Percentiles rank a stretch among this genome's conserved stretches.
Evolutionary conservation across 2,329 filamentous ascomycete species (phyloP).

Genomic region (Lasiodiplodia citricola): DNA sequence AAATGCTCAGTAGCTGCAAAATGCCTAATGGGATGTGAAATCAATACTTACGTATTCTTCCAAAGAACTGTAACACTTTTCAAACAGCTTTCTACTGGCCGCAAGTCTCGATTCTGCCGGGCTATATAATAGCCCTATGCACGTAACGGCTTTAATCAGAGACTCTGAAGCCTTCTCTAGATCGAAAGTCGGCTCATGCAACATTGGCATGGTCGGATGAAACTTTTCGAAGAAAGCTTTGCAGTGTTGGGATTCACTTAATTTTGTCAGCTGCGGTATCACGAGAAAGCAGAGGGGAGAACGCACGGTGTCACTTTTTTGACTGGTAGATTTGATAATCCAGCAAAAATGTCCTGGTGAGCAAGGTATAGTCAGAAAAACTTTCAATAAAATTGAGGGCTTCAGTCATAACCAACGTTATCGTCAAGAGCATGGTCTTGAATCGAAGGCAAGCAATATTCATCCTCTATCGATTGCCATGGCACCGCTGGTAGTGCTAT

Average conservation of each 20-base stretch:
- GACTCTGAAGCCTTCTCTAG: not conserved
- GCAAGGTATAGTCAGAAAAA: not conserved
- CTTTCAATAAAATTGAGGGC: not conserved
- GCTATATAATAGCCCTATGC: not conserved
- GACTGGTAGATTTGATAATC: not conserved
- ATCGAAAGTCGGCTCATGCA: slow-evolving; percentile 4
- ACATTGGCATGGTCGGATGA: not conserved
- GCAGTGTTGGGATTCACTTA: not conserved
- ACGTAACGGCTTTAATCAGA: not conserved
- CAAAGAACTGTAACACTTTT: not conserved
- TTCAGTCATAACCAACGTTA: not conserved
- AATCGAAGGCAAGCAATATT: not conserved
- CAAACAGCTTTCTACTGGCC: not conserved
- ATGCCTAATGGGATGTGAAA: not conserved
- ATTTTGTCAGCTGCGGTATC: no score
- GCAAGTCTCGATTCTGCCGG: not conserved
- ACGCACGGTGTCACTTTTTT: not conserved
- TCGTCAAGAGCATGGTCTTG: not conserved
- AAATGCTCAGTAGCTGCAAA: not conserved
- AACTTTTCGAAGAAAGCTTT: not conserved
- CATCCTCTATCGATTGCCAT: slow-evolving; percentile 5
- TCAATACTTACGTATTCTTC: not conserved
- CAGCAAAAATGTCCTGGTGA: not conserved
- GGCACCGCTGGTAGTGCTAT: not conserved
- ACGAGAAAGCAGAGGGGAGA: no score